These are phyloP conservation scores for Gardenia jasminoides DNA, from an alignment of 257 asterid species.

Conservation along the genomic window DNA sequence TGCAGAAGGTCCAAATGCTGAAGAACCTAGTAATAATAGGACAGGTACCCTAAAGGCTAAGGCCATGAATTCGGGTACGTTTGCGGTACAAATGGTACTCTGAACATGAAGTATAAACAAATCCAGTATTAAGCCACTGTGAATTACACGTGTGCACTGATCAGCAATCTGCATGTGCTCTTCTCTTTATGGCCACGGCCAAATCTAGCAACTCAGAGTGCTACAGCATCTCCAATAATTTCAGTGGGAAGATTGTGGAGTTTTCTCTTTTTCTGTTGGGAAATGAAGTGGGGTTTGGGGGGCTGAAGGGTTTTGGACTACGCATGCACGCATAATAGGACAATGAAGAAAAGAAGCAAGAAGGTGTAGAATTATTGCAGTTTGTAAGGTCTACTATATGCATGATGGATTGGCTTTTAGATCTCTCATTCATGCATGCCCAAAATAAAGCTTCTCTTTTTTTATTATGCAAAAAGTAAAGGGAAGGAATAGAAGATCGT, in stretches of 20 bases:
- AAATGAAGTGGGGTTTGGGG: not conserved
- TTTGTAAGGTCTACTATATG: constrained; percentile 13
- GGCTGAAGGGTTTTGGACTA: constrained; percentile 24
- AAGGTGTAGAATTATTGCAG: constrained; percentile 13
- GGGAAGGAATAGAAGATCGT: not conserved
- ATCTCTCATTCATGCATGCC: not conserved
- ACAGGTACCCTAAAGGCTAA: not conserved
- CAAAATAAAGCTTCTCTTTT: not conserved
- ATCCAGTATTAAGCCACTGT: not conserved
- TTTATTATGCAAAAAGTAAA: not conserved
- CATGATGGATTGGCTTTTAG: constrained; percentile 20
- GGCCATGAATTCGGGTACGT: not conserved
- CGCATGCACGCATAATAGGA: constrained; percentile 15
- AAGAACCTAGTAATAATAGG: too few relatives aligned
- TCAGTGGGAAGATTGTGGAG: constrained; percentile 24
- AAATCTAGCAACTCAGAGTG: constrained; percentile 20
- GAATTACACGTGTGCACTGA: constrained; percentile 8
- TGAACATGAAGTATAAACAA: too few relatives aligned
- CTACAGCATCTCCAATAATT: constrained; percentile 1
- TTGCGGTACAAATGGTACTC: not conserved
- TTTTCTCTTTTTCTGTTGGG: not conserved
- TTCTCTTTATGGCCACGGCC: constrained; percentile 2
- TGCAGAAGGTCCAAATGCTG: not conserved
- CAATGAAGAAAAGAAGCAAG: constrained; percentile 15
- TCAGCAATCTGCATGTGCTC: constrained; percentile 1